Conservation (phyloP, 306 rosid genomes). For the Hippophae tibetana region DNA sequence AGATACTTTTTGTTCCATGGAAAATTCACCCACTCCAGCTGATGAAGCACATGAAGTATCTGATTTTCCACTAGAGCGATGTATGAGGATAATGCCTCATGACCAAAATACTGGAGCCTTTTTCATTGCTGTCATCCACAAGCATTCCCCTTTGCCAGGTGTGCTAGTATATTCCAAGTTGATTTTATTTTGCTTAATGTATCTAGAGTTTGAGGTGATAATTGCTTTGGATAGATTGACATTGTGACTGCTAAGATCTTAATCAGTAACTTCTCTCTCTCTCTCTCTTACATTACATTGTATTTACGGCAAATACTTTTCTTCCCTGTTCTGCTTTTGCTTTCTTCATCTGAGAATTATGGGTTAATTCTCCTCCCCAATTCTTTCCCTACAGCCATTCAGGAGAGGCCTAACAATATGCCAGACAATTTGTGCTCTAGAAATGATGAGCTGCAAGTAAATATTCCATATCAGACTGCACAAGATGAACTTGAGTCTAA, state of each 20-base stretch:
- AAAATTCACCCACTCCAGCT: constrained; percentile 19
- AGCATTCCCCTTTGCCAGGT: constrained; percentile 79
- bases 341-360: background rate
- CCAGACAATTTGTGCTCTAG: constrained; percentile 15
- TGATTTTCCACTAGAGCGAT: constrained; percentile 64
- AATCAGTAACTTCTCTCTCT: too few relatives aligned
- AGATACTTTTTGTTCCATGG: constrained; percentile 31
- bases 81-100: constrained; percentile 90
- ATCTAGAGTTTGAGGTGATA: background rate
- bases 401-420: constrained; percentile 30
- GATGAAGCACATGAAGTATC: constrained; percentile 46
- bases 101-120: constrained; percentile 98
- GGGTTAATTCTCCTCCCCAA: background rate
- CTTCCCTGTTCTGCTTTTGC: background rate
- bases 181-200: background rate
- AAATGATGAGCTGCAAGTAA: constrained; percentile 13
- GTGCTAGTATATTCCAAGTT: constrained; percentile 15
- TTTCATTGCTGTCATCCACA: constrained; percentile 82
- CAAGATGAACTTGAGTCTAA: constrained; percentile 27
- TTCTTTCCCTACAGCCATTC: constrained; percentile 28
- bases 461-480: constrained; percentile 17
- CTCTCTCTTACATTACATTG: background rate
- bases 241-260: too few relatives aligned
- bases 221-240: too few relatives aligned
- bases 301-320: constrained; percentile 8